A percentile compares a stretch with the other conserved stretches of the same genome.
Conservation (phyloP, 73 alveolate species). For the Tetrahymena borealis region DNA sequence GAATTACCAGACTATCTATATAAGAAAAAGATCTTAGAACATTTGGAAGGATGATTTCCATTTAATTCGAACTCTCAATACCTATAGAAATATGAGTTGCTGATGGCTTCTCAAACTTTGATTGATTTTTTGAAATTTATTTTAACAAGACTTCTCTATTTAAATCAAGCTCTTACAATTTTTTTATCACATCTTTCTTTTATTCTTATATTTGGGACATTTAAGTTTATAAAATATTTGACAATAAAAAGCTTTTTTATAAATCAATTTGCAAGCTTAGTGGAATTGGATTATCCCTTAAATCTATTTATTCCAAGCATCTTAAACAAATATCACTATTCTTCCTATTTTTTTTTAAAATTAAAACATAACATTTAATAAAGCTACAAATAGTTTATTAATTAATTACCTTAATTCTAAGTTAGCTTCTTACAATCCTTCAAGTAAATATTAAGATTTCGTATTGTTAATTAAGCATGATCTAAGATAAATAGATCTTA, state of each 20-base stretch:
- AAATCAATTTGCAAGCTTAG: not conserved
- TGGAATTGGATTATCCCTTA: not conserved
- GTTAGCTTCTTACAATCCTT: not conserved
- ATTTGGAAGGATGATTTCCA: not conserved
- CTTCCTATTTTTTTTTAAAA: not conserved
- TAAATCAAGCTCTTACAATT: not conserved
- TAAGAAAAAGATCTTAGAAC: not conserved
- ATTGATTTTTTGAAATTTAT: not conserved
- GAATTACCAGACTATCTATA: not conserved
- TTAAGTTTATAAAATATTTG: not conserved
- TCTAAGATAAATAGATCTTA: not conserved
- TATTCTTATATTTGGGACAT: not conserved
- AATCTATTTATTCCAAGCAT: not conserved
- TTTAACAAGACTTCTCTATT: not conserved
- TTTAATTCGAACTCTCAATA: not conserved
- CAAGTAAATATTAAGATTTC: not conserved
- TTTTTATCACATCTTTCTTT: not conserved
- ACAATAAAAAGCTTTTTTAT: not conserved
- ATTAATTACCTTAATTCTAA: not conserved
- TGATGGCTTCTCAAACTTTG: not conserved
- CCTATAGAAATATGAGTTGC: not conserved
- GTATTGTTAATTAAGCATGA: not conserved
- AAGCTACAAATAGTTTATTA: not conserved
- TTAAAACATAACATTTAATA: not conserved
- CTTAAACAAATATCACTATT: not conserved